Conservation (phyloP, 208 protist species). For the Leptomonas pyrrhocoris region DNA sequence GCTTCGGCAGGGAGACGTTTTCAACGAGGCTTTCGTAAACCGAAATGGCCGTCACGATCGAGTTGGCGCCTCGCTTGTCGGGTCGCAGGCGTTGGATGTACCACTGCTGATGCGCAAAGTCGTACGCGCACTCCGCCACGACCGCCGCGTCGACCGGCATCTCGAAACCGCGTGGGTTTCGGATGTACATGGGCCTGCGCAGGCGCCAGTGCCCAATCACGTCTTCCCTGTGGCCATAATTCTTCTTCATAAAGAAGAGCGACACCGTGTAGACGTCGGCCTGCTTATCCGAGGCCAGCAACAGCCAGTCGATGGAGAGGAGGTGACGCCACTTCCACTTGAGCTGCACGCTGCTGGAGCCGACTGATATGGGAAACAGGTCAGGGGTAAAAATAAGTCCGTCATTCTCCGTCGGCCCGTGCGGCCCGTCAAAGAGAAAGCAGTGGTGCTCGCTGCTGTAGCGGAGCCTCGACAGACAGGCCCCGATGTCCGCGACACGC, state of each 20-base stretch:
- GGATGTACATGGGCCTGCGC: constrained; percentile 49
- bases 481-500: constrained; percentile 36
- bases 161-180: constrained; percentile 51
- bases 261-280: constrained; percentile 48
- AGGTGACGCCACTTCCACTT: constrained; percentile 87
- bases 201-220: too few species aligned
- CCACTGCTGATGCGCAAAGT: constrained; percentile 42
- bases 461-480: constrained; percentile 39
- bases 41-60: constrained; percentile 80
- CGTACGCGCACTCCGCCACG: constrained; percentile 73
- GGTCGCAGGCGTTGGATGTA: constrained; percentile 65
- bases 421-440: constrained; percentile 54
- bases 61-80: constrained; percentile 79
- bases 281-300: constrained; percentile 32
- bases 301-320: constrained; percentile 79
- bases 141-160: constrained; percentile 38
- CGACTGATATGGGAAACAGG: constrained; percentile 58
- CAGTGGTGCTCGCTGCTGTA: constrained; percentile 21
- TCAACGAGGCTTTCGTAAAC: constrained; percentile 81
- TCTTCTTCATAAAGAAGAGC: constrained; percentile 74
- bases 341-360: constrained; percentile 62
- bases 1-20: constrained; percentile 45
- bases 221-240: constrained; percentile 65
- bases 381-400: constrained; percentile 86
- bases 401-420: constrained; percentile 67